Evolutionary conservation across 345 rosid genomes (phyloP).

Genomic region (Citropsis articulata): DNA sequence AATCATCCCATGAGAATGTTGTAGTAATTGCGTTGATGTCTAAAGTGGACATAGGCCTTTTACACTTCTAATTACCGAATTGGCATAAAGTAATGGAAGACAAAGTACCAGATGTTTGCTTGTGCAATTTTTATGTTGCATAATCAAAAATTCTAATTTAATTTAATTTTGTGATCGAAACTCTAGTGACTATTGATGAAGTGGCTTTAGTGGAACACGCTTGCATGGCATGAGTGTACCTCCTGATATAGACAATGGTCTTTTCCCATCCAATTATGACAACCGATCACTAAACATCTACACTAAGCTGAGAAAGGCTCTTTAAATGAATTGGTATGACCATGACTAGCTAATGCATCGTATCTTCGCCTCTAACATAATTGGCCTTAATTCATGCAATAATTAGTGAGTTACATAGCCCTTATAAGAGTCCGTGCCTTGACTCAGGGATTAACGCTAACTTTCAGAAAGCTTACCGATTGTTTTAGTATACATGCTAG

Average conservation of each 20-base stretch:
- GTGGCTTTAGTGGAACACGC: constrained; percentile 43
- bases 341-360: background rate
- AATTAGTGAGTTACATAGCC: no score
- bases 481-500: background rate
- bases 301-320: background rate
- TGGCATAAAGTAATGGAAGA: constrained; percentile 10
- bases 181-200: constrained; percentile 12
- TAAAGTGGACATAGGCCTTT: constrained; percentile 23
- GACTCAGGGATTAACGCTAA: background rate
- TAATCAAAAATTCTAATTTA: background rate
- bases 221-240: constrained; percentile 31
- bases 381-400: background rate
- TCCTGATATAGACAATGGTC: constrained; percentile 17
- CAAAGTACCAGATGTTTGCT: background rate
- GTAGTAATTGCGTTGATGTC: background rate
- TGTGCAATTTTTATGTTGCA: background rate
- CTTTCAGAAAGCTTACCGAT: background rate
- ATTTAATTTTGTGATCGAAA: background rate
- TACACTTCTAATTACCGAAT: constrained; percentile 14
- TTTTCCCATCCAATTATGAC: background rate
- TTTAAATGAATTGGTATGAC: background rate
- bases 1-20: background rate
- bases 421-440: background rate
- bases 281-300: background rate
- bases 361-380: background rate